phyloP scores from a whole-genome alignment of 257 asterid species.

The Parsonsia alboflavescens region DNA sequence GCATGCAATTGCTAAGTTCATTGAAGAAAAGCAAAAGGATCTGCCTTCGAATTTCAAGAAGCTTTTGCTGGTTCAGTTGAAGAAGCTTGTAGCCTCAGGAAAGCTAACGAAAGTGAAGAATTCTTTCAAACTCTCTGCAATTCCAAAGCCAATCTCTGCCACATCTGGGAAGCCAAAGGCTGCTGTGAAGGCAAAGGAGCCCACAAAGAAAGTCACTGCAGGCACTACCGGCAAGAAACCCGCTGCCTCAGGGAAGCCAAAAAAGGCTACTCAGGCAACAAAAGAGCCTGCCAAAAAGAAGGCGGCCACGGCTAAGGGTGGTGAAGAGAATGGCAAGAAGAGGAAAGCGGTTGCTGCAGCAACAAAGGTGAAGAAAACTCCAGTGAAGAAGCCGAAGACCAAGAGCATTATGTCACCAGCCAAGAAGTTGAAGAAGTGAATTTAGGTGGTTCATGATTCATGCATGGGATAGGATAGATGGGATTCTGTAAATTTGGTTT shows the following conservation, averaged over 20 bases:
- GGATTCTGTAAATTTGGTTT: constrained; percentile 12
- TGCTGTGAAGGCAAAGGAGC: neutral
- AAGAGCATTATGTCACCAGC: constrained; percentile 21
- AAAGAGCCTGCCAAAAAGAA: constrained; percentile 6
- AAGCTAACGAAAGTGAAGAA: constrained; percentile 63
- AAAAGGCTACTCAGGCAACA: neutral
- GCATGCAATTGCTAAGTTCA: constrained; percentile 63
- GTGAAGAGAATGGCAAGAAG: constrained; percentile 13
- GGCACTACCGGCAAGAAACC: neutral
- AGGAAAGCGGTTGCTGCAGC: neutral
- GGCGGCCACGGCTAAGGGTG: neutral
- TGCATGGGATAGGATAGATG: neutral
- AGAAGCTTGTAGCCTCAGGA: constrained; percentile 52
- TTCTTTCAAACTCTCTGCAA: constrained; percentile 42
- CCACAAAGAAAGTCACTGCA: neutral
- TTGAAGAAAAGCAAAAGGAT: constrained; percentile 64
- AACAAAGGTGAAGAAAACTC: constrained; percentile 15
- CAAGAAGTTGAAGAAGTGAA: constrained; percentile 21
- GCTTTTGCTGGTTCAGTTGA: constrained; percentile 60
- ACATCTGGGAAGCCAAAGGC: constrained; percentile 6
- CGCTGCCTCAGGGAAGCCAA: neutral
- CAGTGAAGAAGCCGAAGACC: constrained; percentile 19
- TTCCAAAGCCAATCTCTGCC: neutral
- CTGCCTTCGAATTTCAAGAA: constrained; percentile 71
- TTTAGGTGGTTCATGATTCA: neutral